These are phyloP conservation scores for Auriscalpium orientale DNA, from an alignment of 768 basidiomycete species.

Conservation along the genomic window DNA sequence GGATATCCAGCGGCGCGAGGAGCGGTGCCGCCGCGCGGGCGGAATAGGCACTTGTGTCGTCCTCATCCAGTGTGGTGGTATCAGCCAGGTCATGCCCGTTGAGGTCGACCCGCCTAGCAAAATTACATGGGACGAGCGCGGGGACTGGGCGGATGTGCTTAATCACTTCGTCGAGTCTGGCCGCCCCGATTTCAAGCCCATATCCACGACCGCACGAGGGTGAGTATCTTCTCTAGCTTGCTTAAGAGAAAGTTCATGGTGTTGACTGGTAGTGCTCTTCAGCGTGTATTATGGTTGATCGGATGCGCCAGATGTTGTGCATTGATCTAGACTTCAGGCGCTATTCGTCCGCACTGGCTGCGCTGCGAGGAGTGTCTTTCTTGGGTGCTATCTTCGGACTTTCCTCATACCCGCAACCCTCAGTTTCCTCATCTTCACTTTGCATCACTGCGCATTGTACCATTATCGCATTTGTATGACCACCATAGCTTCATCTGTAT, in stretches of 20 bases:
- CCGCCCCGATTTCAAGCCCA: constrained; percentile 74
- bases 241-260: not conserved
- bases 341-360: constrained; percentile 1
- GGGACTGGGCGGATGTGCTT: constrained; percentile 67
- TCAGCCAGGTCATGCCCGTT: constrained; percentile 81
- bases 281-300: constrained; percentile 14
- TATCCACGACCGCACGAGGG: constrained; percentile 71
- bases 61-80: constrained; percentile 66
- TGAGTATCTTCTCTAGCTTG: constrained; percentile 30
- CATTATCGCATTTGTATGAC: constrained; percentile 12
- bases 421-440: not conserved
- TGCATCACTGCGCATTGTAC: constrained; percentile 10
- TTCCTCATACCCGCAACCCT: not conserved
- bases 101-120: constrained; percentile 74
- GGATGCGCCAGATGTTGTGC: constrained; percentile 5
- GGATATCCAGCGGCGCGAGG: constrained; percentile 74
- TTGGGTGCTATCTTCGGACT: constrained; percentile 1
- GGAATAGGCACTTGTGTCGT: constrained; percentile 72
- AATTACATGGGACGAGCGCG: constrained; percentile 68
- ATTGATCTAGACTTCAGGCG: constrained; percentile 8
- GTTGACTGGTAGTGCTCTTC: not conserved
- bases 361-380: not conserved
- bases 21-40: constrained; percentile 66
- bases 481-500: not conserved
- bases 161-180: constrained; percentile 66